These are phyloP conservation scores for Xylaria digitata DNA, from an alignment of 2,329 filamentous ascomycete species.

Conservation along the genomic window DNA sequence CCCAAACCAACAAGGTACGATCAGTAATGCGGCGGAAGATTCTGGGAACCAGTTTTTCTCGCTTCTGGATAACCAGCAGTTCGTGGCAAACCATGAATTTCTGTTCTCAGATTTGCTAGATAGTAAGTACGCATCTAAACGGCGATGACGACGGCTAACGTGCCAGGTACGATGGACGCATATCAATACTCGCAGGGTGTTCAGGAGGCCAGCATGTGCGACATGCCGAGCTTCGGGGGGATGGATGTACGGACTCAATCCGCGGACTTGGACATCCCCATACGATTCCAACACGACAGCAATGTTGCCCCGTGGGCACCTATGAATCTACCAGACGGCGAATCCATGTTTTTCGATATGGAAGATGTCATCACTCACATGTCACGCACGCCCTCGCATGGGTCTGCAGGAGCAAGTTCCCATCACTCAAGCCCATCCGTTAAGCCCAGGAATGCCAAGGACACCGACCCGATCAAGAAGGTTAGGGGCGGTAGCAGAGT, in stretches of 20 bases:
- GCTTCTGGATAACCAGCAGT: slow-evolving; percentile 47
- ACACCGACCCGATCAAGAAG: slow-evolving; percentile 55
- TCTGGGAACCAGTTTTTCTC: slow-evolving; percentile 29
- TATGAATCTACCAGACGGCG: slow-evolving; percentile 51
- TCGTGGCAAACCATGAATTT: slow-evolving; percentile 55
- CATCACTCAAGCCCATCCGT: slow-evolving; percentile 46
- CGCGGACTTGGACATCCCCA: slow-evolving; percentile 54
- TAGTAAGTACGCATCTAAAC: slow-evolving; percentile 43
- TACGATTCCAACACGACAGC: slow-evolving; percentile 52
- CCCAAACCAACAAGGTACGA: slow-evolving; percentile 46
- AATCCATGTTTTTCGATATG: slow-evolving; percentile 50
- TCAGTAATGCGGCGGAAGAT: slow-evolving; percentile 49
- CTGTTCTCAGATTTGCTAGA: slow-evolving; percentile 53
- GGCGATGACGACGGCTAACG: slow-evolving; percentile 4
- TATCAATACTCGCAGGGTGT: slow-evolving; percentile 48
- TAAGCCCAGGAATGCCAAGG: slow-evolving; percentile 45
- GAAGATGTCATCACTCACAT: slow-evolving; percentile 51
- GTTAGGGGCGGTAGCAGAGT: slow-evolving; percentile 57
- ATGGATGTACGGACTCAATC: slow-evolving; percentile 48
- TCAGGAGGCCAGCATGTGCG: slow-evolving; percentile 42
- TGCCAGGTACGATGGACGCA: slow-evolving; percentile 38
- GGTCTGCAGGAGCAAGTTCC: slow-evolving; percentile 40
- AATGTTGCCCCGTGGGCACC: slow-evolving; percentile 59
- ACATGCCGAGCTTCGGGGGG: slow-evolving; percentile 45
- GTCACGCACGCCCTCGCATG: slow-evolving; percentile 46